A percentile compares a stretch with the other conserved stretches of the same genome.
These are phyloP conservation scores for Phytophthora lateralis DNA, from an alignment of 352 stramenopile genomes.

Conservation along the genomic window DNA sequence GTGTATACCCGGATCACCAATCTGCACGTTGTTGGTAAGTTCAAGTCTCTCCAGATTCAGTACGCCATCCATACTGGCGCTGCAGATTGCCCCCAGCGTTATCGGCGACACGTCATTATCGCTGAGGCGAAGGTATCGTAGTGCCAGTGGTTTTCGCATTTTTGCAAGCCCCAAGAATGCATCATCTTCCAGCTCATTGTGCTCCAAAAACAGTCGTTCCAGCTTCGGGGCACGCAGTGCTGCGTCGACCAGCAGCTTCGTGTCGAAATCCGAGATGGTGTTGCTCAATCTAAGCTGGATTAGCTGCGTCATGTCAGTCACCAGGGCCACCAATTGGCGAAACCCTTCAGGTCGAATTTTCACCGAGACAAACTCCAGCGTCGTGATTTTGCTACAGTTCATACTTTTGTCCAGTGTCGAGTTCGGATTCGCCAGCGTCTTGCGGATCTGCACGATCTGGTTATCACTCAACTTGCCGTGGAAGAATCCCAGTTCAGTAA, in stretches of 20 bases:
- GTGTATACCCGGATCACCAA: conserved; percentile 66
- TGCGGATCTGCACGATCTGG: conserved; percentile 48
- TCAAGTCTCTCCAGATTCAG: conserved; percentile 62
- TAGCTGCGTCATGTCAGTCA: conserved; percentile 44
- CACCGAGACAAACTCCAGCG: conserved; percentile 73
- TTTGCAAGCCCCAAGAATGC: conserved; percentile 47
- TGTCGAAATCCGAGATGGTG: conserved; percentile 66
- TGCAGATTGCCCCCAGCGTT: conserved; percentile 53
- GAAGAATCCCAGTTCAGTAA: conserved; percentile 70
- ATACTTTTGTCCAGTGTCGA: conserved; percentile 19
- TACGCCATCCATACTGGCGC: conserved; percentile 51
- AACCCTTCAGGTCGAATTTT: conserved; percentile 55
- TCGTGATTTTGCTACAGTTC: conserved; percentile 29
- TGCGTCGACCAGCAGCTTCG: conserved; percentile 49
- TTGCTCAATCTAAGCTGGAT: conserved; percentile 61
- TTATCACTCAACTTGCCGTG: conserved; percentile 64
- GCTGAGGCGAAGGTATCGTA: conserved; percentile 57
- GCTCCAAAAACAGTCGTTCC: conserved; percentile 63
- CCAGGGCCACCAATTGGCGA: conserved; percentile 51
- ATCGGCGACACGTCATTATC: conserved; percentile 63
- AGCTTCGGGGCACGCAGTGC: conserved; percentile 43
- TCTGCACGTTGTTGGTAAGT: conserved; percentile 67
- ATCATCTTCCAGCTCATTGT: conserved; percentile 81
- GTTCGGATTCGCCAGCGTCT: conserved; percentile 23
- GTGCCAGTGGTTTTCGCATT: conserved; percentile 26